Percentiles rank a stretch among this genome's conserved stretches.
Evolutionary conservation across 805 yeast species (phyloP).

Genomic region (Cyberlindnera xylosilytica): DNA sequence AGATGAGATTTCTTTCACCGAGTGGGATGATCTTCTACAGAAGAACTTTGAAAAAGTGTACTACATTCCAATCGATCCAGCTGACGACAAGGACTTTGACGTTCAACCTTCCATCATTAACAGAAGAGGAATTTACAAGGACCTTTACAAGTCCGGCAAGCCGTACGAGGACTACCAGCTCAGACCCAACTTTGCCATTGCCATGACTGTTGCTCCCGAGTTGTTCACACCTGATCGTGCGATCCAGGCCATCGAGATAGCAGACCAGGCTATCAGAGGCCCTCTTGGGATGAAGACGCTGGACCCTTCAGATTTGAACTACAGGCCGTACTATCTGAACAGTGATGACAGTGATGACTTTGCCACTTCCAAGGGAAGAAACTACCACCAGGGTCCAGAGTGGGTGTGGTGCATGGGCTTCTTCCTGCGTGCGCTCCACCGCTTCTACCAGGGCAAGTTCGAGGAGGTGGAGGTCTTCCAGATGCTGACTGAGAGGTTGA

Average conservation of each 20-base stretch:
- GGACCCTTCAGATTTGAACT: constrained; percentile 90
- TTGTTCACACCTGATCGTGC: constrained; percentile 66
- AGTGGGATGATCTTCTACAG: constrained; percentile 73
- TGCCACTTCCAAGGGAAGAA: constrained; percentile 92
- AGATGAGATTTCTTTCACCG: constrained; percentile 46
- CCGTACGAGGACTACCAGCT: constrained; percentile 92
- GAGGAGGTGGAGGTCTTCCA: constrained; percentile 52
- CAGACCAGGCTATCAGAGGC: constrained; percentile 76
- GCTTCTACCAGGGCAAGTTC: constrained; percentile 41
- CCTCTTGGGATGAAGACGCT: constrained; percentile 90
- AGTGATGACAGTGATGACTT: constrained; percentile 79
- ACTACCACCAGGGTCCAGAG: constrained; percentile 98
- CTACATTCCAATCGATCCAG: constrained; percentile 66
- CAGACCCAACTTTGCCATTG: constrained; percentile 89
- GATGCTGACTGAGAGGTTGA: constrained; percentile 56
- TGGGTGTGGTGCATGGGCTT: constrained; percentile 95
- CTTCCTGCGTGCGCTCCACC: constrained; percentile 73
- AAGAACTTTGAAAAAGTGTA: constrained; percentile 75
- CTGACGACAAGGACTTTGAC: constrained; percentile 57
- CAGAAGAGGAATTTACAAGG: constrained; percentile 94
- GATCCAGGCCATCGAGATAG: constrained; percentile 57
- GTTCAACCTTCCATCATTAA: constrained; percentile 67
- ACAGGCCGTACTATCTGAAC: constrained; percentile 85
- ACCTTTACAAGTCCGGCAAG: constrained; percentile 74
- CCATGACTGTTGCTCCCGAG: constrained; percentile 94